phyloP scores from a whole-genome alignment of 2,329 filamentous ascomycete species.

The Xylaria polymorpha region DNA sequence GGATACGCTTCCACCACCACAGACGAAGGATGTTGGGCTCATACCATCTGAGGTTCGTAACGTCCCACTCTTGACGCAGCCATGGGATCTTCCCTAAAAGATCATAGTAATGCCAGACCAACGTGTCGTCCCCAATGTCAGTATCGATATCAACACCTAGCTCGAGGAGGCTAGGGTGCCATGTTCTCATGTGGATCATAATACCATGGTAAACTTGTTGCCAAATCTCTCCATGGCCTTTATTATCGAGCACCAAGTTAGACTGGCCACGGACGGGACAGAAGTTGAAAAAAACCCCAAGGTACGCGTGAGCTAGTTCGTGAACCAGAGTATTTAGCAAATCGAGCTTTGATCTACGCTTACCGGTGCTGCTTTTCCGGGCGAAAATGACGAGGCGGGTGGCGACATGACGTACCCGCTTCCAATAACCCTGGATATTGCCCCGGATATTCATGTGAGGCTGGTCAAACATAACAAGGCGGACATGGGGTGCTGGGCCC shows the following conservation, averaged over 20 bases:
- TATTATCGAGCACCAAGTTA: background rate
- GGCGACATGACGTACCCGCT: accelerated
- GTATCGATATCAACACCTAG: background rate
- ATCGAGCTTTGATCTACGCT: background rate
- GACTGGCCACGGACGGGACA: background rate
- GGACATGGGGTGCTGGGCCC: background rate
- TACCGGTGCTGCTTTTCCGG: background rate
- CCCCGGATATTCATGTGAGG: background rate
- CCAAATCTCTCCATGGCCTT: background rate
- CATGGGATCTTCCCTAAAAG: background rate
- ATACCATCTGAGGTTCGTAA: background rate
- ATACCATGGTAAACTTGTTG: background rate
- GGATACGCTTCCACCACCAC: background rate
- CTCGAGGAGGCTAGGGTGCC: background rate
- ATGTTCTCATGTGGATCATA: background rate
- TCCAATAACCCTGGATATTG: background rate
- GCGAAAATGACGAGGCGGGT: background rate
- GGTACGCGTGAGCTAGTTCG: background rate
- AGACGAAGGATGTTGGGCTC: background rate
- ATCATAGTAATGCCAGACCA: background rate
- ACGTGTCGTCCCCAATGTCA: background rate
- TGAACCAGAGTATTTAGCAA: background rate
- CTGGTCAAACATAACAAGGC: background rate
- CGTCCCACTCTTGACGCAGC: background rate
- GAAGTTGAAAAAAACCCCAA: background rate